phyloP scores from a whole-genome alignment of 306 rosid genomes.

The Castanea crenata region DNA sequence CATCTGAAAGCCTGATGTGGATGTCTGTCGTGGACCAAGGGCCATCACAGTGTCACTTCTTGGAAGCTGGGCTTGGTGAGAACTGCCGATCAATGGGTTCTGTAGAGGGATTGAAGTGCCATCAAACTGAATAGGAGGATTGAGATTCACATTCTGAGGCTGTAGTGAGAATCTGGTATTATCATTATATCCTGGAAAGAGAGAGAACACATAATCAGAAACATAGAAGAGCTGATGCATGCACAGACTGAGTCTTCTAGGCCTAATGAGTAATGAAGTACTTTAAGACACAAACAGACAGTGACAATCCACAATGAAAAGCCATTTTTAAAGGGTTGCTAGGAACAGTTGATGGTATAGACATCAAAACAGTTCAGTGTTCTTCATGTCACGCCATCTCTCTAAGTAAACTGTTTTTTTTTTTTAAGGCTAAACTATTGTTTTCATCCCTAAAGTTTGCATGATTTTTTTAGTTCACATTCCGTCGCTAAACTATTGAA shows the following conservation, averaged over 20 bases:
- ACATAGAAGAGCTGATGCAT: background rate
- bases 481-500: too few species aligned
- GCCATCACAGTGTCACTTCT: slow-evolving; percentile 44
- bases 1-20: slow-evolving; percentile 50
- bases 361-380: slow-evolving; percentile 3
- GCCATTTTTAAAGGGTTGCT: background rate
- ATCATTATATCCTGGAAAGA: slow-evolving; percentile 54
- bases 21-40: slow-evolving; percentile 44
- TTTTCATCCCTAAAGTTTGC: too few species aligned
- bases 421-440: too few species aligned
- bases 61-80: slow-evolving; percentile 50
- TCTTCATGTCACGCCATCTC: slow-evolving; percentile 10
- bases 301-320: background rate
- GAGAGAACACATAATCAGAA: background rate
- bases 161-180: slow-evolving; percentile 49
- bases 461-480: too few species aligned
- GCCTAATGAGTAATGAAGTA: background rate
- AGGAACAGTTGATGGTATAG: background rate
- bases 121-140: slow-evolving; percentile 46
- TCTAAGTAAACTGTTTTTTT: background rate
- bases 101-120: slow-evolving; percentile 46
- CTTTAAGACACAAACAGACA: background rate
- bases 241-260: background rate
- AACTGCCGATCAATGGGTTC: slow-evolving; percentile 51
- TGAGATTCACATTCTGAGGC: slow-evolving; percentile 40